Conservation (phyloP, 2,329 filamentous ascomycete species). For the Arachnopeziza araneosa region DNA sequence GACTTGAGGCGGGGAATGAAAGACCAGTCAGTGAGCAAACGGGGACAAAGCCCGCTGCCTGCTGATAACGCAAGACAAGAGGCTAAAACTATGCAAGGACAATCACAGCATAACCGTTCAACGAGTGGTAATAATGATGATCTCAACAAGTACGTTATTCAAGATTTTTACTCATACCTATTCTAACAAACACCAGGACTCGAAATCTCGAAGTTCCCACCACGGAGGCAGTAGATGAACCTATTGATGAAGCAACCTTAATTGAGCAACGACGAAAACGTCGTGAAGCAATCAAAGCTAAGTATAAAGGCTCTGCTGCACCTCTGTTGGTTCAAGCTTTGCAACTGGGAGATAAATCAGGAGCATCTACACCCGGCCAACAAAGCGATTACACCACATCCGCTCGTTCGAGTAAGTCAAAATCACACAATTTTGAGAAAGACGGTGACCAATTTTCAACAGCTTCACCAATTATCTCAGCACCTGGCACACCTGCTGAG, state of each 20-base stretch:
- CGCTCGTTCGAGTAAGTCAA: conserved; percentile 33
- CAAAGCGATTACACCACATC: conserved; percentile 21
- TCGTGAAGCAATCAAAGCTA: conserved; percentile 79
- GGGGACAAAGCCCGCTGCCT: conserved; percentile 53
- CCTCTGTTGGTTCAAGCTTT: conserved; percentile 65
- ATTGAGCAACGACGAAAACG: conserved; percentile 81
- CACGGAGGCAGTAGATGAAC: conserved; percentile 42
- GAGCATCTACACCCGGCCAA: conserved; percentile 24
- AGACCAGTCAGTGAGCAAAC: conserved; percentile 60
- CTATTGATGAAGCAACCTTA: conserved; percentile 74
- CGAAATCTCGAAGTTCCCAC: conserved; percentile 30
- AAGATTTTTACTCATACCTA: neutral
- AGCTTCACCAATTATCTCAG: conserved; percentile 30
- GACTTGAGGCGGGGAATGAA: conserved; percentile 44
- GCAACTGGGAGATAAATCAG: conserved; percentile 31
- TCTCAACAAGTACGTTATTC: conserved; percentile 32
- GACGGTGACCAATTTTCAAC: conserved; percentile 11
- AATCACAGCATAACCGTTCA: conserved; percentile 40
- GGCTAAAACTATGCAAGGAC: conserved; percentile 63
- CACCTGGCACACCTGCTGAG: conserved; percentile 30
- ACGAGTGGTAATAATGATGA: conserved; percentile 26
- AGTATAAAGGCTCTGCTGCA: conserved; percentile 65
- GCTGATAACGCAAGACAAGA: conserved; percentile 54
- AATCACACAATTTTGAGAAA: neutral
- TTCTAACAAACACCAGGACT: conserved; percentile 18